Percentiles rank a stretch among this genome's conserved stretches.
phyloP scores from a whole-genome alignment of 2,329 filamentous ascomycete species.

The Aurifilum marmelostoma region DNA sequence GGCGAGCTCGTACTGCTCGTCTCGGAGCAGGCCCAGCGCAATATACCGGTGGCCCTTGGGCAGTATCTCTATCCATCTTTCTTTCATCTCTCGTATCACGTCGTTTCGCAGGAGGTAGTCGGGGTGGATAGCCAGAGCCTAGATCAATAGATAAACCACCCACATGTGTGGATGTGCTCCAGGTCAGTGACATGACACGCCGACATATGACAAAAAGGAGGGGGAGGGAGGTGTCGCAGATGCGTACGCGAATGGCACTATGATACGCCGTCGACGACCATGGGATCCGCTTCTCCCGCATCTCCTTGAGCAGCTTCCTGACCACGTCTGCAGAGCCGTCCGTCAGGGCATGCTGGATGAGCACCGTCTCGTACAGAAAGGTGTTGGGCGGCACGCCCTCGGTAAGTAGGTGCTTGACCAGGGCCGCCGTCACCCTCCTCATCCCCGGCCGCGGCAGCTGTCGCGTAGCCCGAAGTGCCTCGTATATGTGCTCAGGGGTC shows the following conservation, averaged over 20 bases:
- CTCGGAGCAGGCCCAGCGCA: slow-evolving; percentile 74
- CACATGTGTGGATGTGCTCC: neutral
- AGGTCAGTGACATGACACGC: slow-evolving; percentile 13
- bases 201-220: slow-evolving; percentile 11
- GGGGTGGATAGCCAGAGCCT: slow-evolving; percentile 80
- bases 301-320: slow-evolving; percentile 68
- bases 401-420: slow-evolving; percentile 62
- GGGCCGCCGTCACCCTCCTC: slow-evolving; percentile 18
- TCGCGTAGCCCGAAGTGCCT: slow-evolving; percentile 44
- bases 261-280: slow-evolving; percentile 72
- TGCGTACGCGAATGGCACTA: slow-evolving; percentile 66
- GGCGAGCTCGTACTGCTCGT: slow-evolving; percentile 82
- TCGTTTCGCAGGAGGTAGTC: slow-evolving; percentile 77
- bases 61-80: slow-evolving; percentile 69
- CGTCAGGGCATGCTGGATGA: slow-evolving; percentile 70
- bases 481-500: slow-evolving; percentile 48
- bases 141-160: neutral
- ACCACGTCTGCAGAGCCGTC: slow-evolving; percentile 70
- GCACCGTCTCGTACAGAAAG: slow-evolving; percentile 73
- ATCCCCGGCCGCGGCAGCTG: slow-evolving; percentile 39
- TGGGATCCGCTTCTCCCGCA: slow-evolving; percentile 64
- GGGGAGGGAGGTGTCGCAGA: slow-evolving; percentile 20
- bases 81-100: slow-evolving; percentile 73
- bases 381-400: slow-evolving; percentile 58
- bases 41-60: slow-evolving; percentile 68